These are phyloP conservation scores for Orbilia oligospora DNA, from an alignment of 2,329 filamentous ascomycete species.

Conservation along the genomic window DNA sequence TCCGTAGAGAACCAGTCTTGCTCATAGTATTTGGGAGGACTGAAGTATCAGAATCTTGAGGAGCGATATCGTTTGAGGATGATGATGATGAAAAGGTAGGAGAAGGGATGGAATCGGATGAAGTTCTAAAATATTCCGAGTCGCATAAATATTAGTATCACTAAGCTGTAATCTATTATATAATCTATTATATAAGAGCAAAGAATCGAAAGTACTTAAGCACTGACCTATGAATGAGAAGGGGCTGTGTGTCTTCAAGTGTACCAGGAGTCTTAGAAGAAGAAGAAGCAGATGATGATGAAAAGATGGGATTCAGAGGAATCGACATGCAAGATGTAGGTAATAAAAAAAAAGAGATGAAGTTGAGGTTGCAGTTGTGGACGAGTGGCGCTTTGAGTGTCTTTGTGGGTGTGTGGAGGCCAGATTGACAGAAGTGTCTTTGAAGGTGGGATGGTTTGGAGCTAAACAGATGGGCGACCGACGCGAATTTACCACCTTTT, in stretches of 20 bases:
- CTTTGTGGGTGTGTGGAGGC: background rate
- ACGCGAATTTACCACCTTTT: no score
- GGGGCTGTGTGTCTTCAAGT: conserved; percentile 29
- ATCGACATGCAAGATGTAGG: conserved; percentile 50
- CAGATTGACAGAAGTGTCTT: conserved; percentile 12
- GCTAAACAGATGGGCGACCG: no score
- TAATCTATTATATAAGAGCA: background rate
- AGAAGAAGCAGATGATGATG: conserved; percentile 22
- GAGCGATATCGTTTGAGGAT: conserved; percentile 1
- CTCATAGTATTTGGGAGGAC: conserved; percentile 48
- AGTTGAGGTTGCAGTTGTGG: background rate
- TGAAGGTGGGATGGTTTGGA: background rate
- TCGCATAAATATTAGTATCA: background rate
- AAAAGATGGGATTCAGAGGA: conserved; percentile 29
- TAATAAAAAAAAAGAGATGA: background rate
- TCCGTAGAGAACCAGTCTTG: conserved; percentile 42
- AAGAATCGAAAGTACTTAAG: no score
- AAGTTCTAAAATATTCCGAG: conserved; percentile 11
- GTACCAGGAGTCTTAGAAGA: conserved; percentile 31
- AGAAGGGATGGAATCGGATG: conserved; percentile 15
- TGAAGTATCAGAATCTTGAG: no score
- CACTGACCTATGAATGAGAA: conserved; percentile 37
- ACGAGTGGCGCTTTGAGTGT: background rate
- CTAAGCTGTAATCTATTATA: background rate
- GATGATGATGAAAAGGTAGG: background rate